A percentile compares a stretch with the other conserved stretches of the same genome.
Conservation (phyloP, 1,139 yeast species). For the Candida gigantensis region DNA sequence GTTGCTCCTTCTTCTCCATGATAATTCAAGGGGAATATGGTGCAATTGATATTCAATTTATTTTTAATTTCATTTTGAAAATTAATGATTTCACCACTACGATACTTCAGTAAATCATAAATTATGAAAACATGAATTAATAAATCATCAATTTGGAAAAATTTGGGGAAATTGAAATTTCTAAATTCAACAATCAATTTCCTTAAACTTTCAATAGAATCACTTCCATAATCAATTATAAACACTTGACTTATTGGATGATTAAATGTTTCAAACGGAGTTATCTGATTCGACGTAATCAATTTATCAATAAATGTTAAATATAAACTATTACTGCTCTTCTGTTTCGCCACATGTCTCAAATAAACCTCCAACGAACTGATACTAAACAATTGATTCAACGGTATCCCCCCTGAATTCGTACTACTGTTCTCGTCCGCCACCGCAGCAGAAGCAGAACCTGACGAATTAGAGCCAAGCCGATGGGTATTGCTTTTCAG, state of each 20-base stretch:
- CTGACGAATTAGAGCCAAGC: slow-evolving; percentile 5
- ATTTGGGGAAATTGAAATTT: slow-evolving; percentile 52
- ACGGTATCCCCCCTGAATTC: slow-evolving; percentile 4
- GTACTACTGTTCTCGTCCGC: slow-evolving; percentile 9
- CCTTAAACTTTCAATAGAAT: slow-evolving; percentile 50
- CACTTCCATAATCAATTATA: slow-evolving; percentile 53
- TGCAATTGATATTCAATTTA: slow-evolving; percentile 28
- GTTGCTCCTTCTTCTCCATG: too few species aligned
- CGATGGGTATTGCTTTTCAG: slow-evolving; percentile 2
- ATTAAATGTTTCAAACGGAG: slow-evolving; percentile 85
- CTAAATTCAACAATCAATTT: slow-evolving; percentile 44
- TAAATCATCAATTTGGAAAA: slow-evolving; percentile 59
- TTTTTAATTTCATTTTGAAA: slow-evolving; percentile 35
- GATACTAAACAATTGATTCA: slow-evolving; percentile 40
- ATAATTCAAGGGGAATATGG: slow-evolving; percentile 28
- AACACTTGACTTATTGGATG: slow-evolving; percentile 85
- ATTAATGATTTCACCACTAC: slow-evolving; percentile 25
- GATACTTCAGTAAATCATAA: slow-evolving; percentile 26
- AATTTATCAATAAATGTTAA: slow-evolving; percentile 60
- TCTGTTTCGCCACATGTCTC: slow-evolving; percentile 18
- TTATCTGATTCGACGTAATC: slow-evolving; percentile 60
- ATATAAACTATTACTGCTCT: slow-evolving; percentile 40
- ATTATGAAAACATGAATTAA: slow-evolving; percentile 49
- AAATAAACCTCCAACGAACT: slow-evolving; percentile 40
- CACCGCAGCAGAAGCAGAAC: slow-evolving; percentile 10